These are phyloP conservation scores for Dictyostelium capitatum DNA, from an alignment of 78 protist genomes.

Conservation along the genomic window DNA sequence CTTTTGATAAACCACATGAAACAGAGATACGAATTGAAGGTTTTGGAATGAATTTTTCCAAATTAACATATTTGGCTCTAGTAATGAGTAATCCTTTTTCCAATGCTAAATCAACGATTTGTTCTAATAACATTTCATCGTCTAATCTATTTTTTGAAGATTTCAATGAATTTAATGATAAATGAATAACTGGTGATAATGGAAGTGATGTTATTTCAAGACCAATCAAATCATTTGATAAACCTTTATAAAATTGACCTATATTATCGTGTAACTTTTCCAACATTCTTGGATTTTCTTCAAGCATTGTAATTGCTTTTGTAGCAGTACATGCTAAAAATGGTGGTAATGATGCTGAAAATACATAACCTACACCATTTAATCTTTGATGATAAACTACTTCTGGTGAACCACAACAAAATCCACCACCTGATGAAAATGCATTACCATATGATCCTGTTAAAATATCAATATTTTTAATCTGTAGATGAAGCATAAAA, in stretches of 20 bases:
- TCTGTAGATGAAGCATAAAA: no score
- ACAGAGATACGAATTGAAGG: slow-evolving; percentile 82
- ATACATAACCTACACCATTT: slow-evolving; percentile 93
- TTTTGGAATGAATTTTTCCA: slow-evolving; percentile 76
- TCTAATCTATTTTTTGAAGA: slow-evolving; percentile 6
- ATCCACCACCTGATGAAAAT: slow-evolving; percentile 88
- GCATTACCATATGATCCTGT: slow-evolving; percentile 80
- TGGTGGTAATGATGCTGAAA: slow-evolving; percentile 97
- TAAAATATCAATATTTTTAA: slow-evolving; percentile 48
- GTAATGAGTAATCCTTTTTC: slow-evolving; percentile 47
- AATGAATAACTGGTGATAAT: slow-evolving; percentile 75
- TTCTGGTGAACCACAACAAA: slow-evolving; percentile 76
- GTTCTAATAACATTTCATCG: slow-evolving; percentile 53
- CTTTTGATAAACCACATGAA: slow-evolving; percentile 16
- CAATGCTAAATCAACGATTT: slow-evolving; percentile 34
- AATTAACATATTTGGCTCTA: slow-evolving; percentile 70
- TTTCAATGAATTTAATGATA: slow-evolving; percentile 6
- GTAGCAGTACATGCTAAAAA: slow-evolving; percentile 79
- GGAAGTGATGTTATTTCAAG: slow-evolving; percentile 24
- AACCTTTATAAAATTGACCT: neutral
- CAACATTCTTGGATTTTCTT: slow-evolving; percentile 21
- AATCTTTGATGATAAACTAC: slow-evolving; percentile 91
- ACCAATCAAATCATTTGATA: slow-evolving; percentile 33
- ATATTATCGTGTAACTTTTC: slow-evolving; percentile 14
- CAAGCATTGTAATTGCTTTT: slow-evolving; percentile 63